Percentiles rank a stretch among this genome's conserved stretches.
Evolutionary conservation across 208 protist species (phyloP).

Genomic region (Spongospora subterranea): DNA sequence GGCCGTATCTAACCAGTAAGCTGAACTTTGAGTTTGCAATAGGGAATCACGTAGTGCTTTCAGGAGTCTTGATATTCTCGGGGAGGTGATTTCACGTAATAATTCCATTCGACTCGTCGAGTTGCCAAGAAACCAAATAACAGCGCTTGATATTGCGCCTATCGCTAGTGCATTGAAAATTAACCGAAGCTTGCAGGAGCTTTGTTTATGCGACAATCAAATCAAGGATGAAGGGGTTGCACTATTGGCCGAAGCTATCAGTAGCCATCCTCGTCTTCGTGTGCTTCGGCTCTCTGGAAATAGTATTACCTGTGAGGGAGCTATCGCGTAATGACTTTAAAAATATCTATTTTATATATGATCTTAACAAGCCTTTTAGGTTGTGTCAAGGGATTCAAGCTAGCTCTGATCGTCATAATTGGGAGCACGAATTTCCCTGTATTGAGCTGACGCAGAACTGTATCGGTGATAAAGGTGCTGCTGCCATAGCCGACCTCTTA

Average conservation of each 20-base stretch:
- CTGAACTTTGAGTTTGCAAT: neutral
- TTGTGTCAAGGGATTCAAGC: slow-evolving; percentile 6
- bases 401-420: neutral
- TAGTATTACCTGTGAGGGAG: slow-evolving; percentile 17
- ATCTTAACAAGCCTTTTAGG: neutral
- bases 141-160: neutral
- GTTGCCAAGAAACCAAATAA: slow-evolving; percentile 16
- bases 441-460: neutral
- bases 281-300: slow-evolving; percentile 1
- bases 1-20: neutral
- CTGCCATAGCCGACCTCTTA: slow-evolving; percentile 3
- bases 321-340: neutral
- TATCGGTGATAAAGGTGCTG: neutral
- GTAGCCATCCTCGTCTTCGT: neutral
- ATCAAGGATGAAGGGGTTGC: slow-evolving; percentile 36
- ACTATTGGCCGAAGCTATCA: neutral
- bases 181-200: slow-evolving; percentile 32
- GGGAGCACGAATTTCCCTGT: slow-evolving; percentile 35
- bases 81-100: neutral
- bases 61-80: neutral
- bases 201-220: slow-evolving; percentile 3
- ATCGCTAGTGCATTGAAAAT: neutral
- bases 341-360: neutral
- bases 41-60: neutral
- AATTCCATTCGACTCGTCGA: slow-evolving; percentile 9